Evolutionary conservation across 2,329 filamentous ascomycete genomes (phyloP).

Genomic region (Fusarium armeniacum): DNA sequence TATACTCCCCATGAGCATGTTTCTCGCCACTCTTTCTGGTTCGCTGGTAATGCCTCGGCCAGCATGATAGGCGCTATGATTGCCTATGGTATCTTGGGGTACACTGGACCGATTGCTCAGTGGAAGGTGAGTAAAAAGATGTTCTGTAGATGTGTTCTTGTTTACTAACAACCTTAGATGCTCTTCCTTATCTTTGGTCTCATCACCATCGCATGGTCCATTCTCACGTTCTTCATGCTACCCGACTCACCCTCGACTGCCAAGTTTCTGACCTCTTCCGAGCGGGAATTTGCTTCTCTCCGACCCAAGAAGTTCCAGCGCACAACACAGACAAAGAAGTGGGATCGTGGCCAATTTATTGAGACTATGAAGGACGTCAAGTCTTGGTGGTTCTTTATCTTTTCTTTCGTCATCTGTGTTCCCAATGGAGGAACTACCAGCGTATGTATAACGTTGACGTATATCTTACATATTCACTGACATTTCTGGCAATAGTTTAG

Average conservation of each 20-base stretch:
- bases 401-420: conserved; percentile 26
- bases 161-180: conserved; percentile 1
- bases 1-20: conserved; percentile 22
- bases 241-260: conserved; percentile 10
- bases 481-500: conserved; percentile 1
- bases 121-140: neutral
- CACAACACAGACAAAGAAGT: conserved; percentile 27
- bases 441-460: neutral
- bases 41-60: conserved; percentile 21
- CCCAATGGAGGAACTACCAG: conserved; percentile 10
- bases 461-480: neutral
- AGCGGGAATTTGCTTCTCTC: conserved; percentile 15
- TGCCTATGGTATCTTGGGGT: conserved; percentile 8
- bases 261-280: conserved; percentile 7
- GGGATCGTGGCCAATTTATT: conserved; percentile 3
- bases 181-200: conserved; percentile 18
- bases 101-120: conserved; percentile 5
- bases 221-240: conserved; percentile 10
- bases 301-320: conserved; percentile 22
- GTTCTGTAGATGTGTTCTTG: fast-evolving
- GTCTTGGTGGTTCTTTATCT: conserved; percentile 26
- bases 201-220: conserved; percentile 17
- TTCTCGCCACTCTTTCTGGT: conserved; percentile 22
- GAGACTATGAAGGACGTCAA: conserved; percentile 25
- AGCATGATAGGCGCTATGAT: conserved; percentile 25